Evolutionary conservation across 2,329 filamentous ascomycete species (phyloP), one percentile per base, ranked within the genome.

Genomic region (Cladosporium halotolerans): DNA sequence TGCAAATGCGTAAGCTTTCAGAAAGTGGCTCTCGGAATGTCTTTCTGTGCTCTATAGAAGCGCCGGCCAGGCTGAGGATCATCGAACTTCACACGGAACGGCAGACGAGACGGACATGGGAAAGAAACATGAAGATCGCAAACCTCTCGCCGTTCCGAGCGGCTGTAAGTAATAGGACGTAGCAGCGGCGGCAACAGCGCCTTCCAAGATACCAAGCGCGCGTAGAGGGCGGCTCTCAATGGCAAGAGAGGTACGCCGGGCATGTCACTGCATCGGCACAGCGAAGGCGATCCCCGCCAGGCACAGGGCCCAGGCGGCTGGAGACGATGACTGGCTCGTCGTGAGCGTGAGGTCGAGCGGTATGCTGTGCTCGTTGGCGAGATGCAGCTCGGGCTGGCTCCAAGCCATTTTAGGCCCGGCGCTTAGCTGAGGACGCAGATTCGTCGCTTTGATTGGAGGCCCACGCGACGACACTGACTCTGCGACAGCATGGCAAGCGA

Each of bases 241-340:
- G 51, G 51, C 51, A 47, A 18, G 36, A 34, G 16, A n/a, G 43
- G 34, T 38, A 47, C 38, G n/a, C 16, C 10, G 19, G 40, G 14
- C 40, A 44, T 51, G 48, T 51, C 48, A 51, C 48, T 36, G 48
- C 48, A 51, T 42, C 48, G 39, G 48, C 48, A 40, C 43, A 51
- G 51, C 51, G 51, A 53, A 40, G 36, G 44, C 36, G 51, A 53
- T 53, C 51, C 31, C 43, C 44, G 51, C 38, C 51, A 53, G 51
- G 51, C 43, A 53, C 51, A 32, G 51, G 11, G 13, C 40, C 43
- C 43, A 42, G 42, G 38, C 31, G 11, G 11, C 14, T 47, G 51
- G 51, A 47, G 45, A 47, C 51, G 51, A 46, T 53, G 51, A 53
- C 51, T 53, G 51, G 51, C 51, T 43, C 42, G 16, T 34, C 43